Evolutionary conservation across 1,284 basidiomycete genomes (phyloP), one percentile per base, ranked within the genome.

Genomic region (Sporisorium scitamineum): DNA sequence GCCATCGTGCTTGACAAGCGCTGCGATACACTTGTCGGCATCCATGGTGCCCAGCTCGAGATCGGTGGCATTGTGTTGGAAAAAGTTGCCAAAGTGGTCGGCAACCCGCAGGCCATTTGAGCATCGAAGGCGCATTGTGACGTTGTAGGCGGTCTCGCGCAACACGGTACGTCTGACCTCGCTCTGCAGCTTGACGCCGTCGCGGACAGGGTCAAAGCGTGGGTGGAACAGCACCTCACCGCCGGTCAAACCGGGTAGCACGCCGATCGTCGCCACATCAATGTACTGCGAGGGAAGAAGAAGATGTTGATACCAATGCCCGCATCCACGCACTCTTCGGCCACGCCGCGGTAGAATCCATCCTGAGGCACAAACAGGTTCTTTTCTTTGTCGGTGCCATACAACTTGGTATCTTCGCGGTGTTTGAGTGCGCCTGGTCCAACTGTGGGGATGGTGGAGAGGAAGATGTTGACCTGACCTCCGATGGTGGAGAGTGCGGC

Each of bases 141-240:
- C 93, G 78, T 93, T 93, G 85, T 92, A 97, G 0, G 88, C 94
- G 13, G 92, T 92, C 73, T 90, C 91, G 22, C 94, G 89, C 5
- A 89, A 87, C 18, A 95, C 81, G 0, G 94, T 86, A 27, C 93
- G 89, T 59, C 88, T 88, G 22, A 99, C 84, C 81, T 97, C 93
- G 24, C 91, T 91, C 27, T 89, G 86, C 13, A 99, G 84, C 16
- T 90, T 88, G 22, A 88, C 84, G 10, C 89, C 89, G 84, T 97
- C 94, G 48, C 92, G 89, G 3, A 87, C 86, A 0, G 90, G 89
- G 63, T 92, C 90, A 85, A 95, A 99, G 37, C 93, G 90, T 8
- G 97, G 96, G 83, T 97, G 93, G 88, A 93, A 97, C 87, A 92
- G 95, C 1, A 96, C 84, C 67, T 97, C 94, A 20, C 97, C 97